Conservation (phyloP, 805 yeast species). For the Wickerhamiella slavikovae region DNA sequence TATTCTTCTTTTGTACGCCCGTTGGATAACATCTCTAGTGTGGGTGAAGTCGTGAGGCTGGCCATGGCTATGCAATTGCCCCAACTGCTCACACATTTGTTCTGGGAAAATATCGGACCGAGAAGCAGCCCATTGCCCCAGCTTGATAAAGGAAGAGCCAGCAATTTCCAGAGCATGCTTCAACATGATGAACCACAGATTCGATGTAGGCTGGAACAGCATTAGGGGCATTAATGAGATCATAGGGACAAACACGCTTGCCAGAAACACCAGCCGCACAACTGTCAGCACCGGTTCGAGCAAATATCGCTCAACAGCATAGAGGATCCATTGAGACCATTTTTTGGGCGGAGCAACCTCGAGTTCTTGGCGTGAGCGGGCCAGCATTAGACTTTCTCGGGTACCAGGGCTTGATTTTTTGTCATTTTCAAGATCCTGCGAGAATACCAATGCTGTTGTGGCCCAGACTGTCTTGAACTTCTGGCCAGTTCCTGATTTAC, state of each 20-base stretch:
- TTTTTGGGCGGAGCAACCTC: constrained; percentile 2
- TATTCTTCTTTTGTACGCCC: constrained; percentile 39
- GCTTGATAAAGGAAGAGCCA: constrained; percentile 61
- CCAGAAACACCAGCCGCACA: constrained; percentile 47
- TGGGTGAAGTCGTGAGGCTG: constrained; percentile 43
- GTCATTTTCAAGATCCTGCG: too few species aligned
- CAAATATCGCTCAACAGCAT: constrained; percentile 18
- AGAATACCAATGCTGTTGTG: too few species aligned
- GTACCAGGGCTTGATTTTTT: too few species aligned
- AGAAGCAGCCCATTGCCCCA: constrained; percentile 99
- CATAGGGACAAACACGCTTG: constrained; percentile 50
- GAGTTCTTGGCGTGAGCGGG: constrained; percentile 5
- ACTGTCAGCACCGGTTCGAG: constrained; percentile 52
- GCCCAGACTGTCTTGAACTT: too few species aligned
- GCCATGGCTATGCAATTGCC: constrained; percentile 65
- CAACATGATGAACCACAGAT: constrained; percentile 52
- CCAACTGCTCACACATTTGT: constrained; percentile 57
- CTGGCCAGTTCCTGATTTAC: too few species aligned
- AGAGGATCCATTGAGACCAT: constrained; percentile 3
- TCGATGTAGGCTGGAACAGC: constrained; percentile 26
- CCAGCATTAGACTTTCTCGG: constrained; percentile 8
- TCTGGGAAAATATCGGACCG: constrained; percentile 80
- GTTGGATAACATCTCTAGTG: constrained; percentile 37
- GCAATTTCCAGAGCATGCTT: constrained; percentile 56
- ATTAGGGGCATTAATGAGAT: constrained; percentile 41